Percentiles rank a stretch among this genome's conserved stretches.
phyloP scores from a whole-genome alignment of 805 yeast species.

The Trichomonascus vanleenenianus region DNA sequence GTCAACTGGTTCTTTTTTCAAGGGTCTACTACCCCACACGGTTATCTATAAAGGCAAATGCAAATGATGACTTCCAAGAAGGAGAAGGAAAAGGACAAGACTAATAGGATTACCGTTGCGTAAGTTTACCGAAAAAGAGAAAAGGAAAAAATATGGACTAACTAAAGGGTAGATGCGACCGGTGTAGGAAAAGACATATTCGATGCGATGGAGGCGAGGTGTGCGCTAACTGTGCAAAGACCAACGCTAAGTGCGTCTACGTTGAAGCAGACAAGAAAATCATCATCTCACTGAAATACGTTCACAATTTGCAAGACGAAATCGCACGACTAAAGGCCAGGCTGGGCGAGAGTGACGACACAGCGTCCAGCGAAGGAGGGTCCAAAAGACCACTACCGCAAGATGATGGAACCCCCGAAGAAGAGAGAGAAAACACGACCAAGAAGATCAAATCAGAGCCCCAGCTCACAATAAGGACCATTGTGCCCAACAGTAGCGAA shows the following conservation, averaged over 20 bases:
- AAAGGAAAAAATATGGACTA: not conserved
- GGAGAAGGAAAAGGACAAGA: not conserved
- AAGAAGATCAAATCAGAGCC: not conserved
- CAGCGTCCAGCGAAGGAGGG: not conserved
- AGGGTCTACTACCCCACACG: too few relatives aligned
- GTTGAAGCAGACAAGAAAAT: constrained; percentile 21
- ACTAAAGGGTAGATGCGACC: constrained; percentile 13
- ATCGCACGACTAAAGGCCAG: constrained; percentile 9
- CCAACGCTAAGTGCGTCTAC: constrained; percentile 16
- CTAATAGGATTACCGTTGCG: not conserved
- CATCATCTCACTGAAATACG: constrained; percentile 18
- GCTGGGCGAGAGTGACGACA: not conserved
- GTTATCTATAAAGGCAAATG: too few relatives aligned
- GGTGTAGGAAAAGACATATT: constrained; percentile 21
- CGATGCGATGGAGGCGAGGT: constrained; percentile 19
- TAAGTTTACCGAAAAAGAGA: not conserved
- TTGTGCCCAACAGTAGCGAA: not conserved
- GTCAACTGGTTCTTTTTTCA: too few relatives aligned
- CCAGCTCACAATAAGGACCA: not conserved
- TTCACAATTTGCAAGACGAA: constrained; percentile 16
- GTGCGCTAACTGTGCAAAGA: constrained; percentile 15
- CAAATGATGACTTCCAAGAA: constrained; percentile 1
- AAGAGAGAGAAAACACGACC: not conserved
- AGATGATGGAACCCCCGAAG: not conserved
- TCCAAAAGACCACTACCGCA: not conserved